Percentiles rank a stretch among this genome's conserved stretches.
Conservation (phyloP, 2,329 filamentous ascomycete species). For the Clarireedia paspali region DNA sequence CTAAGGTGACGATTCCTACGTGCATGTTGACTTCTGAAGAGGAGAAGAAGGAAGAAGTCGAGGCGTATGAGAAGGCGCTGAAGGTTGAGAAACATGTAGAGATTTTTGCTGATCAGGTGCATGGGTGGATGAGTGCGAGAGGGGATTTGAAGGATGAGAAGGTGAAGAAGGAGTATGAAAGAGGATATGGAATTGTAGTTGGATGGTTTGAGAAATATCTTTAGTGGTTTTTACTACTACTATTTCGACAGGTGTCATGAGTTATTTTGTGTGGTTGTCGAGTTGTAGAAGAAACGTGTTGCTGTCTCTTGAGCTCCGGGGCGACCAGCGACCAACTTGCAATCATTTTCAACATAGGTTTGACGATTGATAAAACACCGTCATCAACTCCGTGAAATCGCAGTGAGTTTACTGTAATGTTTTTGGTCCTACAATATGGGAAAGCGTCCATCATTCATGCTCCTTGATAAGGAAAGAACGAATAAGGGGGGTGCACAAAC, state of each 20-base stretch:
- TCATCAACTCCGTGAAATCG: background rate
- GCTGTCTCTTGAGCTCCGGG: too few relatives aligned
- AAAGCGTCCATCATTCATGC: too few relatives aligned
- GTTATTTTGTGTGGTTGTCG: too few relatives aligned
- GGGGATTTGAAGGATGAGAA: conserved; percentile 37
- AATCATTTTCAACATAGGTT: too few relatives aligned
- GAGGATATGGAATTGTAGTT: conserved; percentile 37
- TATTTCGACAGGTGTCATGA: too few relatives aligned
- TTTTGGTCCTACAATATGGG: too few relatives aligned
- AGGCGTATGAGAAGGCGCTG: conserved; percentile 29
- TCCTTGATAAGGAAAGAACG: background rate
- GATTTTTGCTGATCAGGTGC: conserved; percentile 40
- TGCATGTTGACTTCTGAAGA: conserved; percentile 50
- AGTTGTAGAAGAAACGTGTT: too few relatives aligned
- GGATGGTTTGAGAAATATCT: conserved; percentile 35
- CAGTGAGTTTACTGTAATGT: too few relatives aligned
- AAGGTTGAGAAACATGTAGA: conserved; percentile 36
- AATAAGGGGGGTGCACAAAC: background rate
- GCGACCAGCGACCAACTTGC: too few relatives aligned
- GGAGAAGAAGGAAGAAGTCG: conserved; percentile 5
- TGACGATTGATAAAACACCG: too few relatives aligned
- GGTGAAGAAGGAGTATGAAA: conserved; percentile 37
- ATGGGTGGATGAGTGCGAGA: conserved; percentile 49
- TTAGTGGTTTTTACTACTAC: conserved; percentile 7
- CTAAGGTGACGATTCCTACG: conserved; percentile 51